Base-by-base conservation (phyloP, 768 basidiomycete species). In the Aureoboletus auriporus region DNA sequence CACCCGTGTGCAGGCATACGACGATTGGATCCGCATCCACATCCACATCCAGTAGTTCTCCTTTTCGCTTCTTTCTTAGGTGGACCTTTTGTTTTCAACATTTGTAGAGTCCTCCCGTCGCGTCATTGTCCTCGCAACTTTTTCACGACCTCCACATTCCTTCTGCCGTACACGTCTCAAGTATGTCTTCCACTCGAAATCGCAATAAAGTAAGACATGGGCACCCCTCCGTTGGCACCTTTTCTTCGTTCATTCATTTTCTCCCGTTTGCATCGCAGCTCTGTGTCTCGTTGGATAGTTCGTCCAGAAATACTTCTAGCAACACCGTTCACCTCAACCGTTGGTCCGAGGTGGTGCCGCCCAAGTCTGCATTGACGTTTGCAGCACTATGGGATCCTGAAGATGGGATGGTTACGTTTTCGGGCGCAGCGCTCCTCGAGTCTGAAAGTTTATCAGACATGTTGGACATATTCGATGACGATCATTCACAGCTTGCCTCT, bases 341-440 rank as follows among this genome's bases (percentile, higher is more conserved):
- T 31, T 83, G 79, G 82, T 81, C 80, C 12, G 75, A 80, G 27
- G 64, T 81, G 39, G 68, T 80, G 6, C 79, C 80, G 14, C 78
- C 81, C 5, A 75, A 77, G 46, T 67, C 76, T 26, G 79, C 74
- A 3, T 66, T 83, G 51, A 79, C 75, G 3, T 84, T 84, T 54
- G 82, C 78, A 5, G 78, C 79, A 6, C 60, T 82, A 29, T 84
- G 77, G 76, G 79, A 81, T 50, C 75, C 76, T 2, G 73, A 75
- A 1, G 75, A 80, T 6, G 82, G 78, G 30, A 71, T 82, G 54
- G 70, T 82, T 50, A 73, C 75, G 29, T 82, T 83, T 58, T 80
- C 79, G 1, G 76, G 74, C 26, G 71, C 76, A 26, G 63, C 69
- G 42, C 71, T 82, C 31, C 63, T 78, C 27, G 68, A 71, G 33